Conservation (phyloP, 2,329 filamentous ascomycete species). For the Colletotrichum magnum region DNA sequence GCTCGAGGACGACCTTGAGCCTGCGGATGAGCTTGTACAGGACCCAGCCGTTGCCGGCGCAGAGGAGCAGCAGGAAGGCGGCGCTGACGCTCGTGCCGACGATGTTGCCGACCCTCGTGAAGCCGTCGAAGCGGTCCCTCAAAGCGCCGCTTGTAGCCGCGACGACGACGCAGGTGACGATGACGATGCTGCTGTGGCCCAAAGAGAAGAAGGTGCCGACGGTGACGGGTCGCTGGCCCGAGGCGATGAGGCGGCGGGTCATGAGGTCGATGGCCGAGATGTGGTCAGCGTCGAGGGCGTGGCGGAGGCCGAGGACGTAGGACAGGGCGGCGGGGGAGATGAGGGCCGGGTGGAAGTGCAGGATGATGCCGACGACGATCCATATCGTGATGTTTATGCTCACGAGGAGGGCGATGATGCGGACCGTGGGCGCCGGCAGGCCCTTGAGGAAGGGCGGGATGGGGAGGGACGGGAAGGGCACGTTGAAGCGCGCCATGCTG, state of each 20-base stretch:
- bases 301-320: conserved; percentile 90
- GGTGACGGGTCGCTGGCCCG: conserved; percentile 87
- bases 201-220: conserved; percentile 96
- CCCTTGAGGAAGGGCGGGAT: conserved; percentile 47
- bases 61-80: conserved; percentile 85
- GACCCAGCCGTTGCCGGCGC: conserved; percentile 88
- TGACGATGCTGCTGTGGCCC: conserved; percentile 92
- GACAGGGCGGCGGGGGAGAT: conserved; percentile 86
- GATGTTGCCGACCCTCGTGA: conserved; percentile 86
- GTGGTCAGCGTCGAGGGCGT: conserved; percentile 98
- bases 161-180: conserved; percentile 91
- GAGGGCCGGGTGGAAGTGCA: conserved; percentile 71
- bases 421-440: conserved; percentile 53
- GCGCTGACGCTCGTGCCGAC: conserved; percentile 91
- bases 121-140: conserved; percentile 83
- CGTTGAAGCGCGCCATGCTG: conserved; percentile 39
- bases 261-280: conserved; percentile 90
- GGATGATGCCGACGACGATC: conserved; percentile 66
- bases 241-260: conserved; percentile 89
- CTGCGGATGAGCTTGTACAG: conserved; percentile 81
- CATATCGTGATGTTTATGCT: conserved; percentile 68
- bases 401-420: conserved; percentile 66
- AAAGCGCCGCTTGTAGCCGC: conserved; percentile 91
- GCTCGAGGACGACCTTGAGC: conserved; percentile 72
- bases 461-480: conserved; percentile 39